phyloP scores from a whole-genome alignment of 495 filamentous ascomycete genomes.

The Penicillium maclennaniae region DNA sequence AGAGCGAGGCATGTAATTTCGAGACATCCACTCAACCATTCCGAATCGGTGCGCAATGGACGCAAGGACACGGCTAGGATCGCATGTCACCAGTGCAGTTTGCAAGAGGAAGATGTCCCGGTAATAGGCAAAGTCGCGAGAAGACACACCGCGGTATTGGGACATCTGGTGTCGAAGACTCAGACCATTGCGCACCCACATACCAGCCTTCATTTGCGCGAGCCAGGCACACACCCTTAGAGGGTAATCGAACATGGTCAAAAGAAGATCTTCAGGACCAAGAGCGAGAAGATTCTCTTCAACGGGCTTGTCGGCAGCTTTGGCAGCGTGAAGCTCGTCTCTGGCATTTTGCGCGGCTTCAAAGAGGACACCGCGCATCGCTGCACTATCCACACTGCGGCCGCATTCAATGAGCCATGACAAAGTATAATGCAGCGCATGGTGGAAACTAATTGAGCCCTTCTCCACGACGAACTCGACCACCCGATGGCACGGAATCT shows the following conservation, averaged over 20 bases:
- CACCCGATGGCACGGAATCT: slow-evolving; percentile 51
- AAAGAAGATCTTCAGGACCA: slow-evolving; percentile 69
- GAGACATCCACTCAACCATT: slow-evolving; percentile 84
- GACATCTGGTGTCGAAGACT: slow-evolving; percentile 92
- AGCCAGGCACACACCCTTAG: slow-evolving; percentile 93
- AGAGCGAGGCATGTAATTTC: slow-evolving; percentile 63
- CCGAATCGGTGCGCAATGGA: slow-evolving; percentile 89
- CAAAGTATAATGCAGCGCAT: slow-evolving; percentile 93
- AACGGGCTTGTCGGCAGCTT: slow-evolving; percentile 8
- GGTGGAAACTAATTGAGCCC: slow-evolving; percentile 94
- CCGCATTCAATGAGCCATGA: slow-evolving; percentile 95
- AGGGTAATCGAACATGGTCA: slow-evolving; percentile 89
- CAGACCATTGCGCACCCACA: slow-evolving; percentile 98
- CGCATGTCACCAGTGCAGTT: slow-evolving; percentile 80
- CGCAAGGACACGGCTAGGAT: slow-evolving; percentile 79
- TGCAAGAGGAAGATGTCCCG: slow-evolving; percentile 94
- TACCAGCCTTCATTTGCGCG: slow-evolving; percentile 93
- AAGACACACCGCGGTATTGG: slow-evolving; percentile 81
- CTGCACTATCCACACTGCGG: slow-evolving; percentile 63
- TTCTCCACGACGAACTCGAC: slow-evolving; percentile 84
- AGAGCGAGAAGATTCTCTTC: slow-evolving; percentile 24
- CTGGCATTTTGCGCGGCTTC: slow-evolving; percentile 45
- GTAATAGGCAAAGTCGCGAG: slow-evolving; percentile 87
- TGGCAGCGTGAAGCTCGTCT: slow-evolving; percentile 20
- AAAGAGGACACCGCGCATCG: slow-evolving; percentile 62